phyloP scores from a whole-genome alignment of 805 yeast species.

The Candida argentea region DNA sequence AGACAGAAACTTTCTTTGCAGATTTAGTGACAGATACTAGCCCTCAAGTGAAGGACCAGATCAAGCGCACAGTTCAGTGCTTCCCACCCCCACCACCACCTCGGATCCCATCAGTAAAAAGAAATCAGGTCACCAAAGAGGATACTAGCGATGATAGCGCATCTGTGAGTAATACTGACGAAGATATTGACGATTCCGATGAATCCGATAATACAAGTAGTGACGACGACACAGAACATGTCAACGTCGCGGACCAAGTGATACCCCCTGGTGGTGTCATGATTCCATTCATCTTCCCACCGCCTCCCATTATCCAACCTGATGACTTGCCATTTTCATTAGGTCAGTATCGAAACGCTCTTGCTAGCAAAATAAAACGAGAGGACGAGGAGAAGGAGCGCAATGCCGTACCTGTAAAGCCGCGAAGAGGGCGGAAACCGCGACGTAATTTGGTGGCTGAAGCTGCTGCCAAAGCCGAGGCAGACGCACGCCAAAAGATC shows the following conservation, averaged over 20 bases:
- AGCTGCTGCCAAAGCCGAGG: conserved; percentile 1
- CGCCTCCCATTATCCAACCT: conserved; percentile 23
- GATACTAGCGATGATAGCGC: conserved; percentile 2
- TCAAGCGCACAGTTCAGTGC: conserved; percentile 12
- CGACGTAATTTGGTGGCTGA: neutral
- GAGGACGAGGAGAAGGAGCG: neutral
- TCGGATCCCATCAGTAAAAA: conserved; percentile 10
- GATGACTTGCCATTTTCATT: conserved; percentile 14
- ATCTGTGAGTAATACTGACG: too few relatives aligned
- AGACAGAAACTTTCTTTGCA: conserved; percentile 23
- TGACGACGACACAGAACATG: neutral
- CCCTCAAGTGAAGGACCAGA: conserved; percentile 10
- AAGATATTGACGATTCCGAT: neutral
- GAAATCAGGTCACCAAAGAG: conserved; percentile 1
- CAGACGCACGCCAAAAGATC: too few relatives aligned
- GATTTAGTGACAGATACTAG: conserved; percentile 15
- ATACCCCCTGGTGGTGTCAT: conserved; percentile 18
- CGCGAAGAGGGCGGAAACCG: conserved; percentile 4
- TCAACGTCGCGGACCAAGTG: conserved; percentile 1
- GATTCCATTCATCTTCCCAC: conserved; percentile 36
- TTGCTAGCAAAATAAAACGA: neutral
- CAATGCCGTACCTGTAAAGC: conserved; percentile 2
- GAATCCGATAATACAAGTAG: neutral
- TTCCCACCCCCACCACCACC: conserved; percentile 36
- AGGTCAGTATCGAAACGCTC: conserved; percentile 2